phyloP scores from a whole-genome alignment of 2,329 filamentous ascomycete genomes.

The Neopestalotiopsis clavispora region DNA sequence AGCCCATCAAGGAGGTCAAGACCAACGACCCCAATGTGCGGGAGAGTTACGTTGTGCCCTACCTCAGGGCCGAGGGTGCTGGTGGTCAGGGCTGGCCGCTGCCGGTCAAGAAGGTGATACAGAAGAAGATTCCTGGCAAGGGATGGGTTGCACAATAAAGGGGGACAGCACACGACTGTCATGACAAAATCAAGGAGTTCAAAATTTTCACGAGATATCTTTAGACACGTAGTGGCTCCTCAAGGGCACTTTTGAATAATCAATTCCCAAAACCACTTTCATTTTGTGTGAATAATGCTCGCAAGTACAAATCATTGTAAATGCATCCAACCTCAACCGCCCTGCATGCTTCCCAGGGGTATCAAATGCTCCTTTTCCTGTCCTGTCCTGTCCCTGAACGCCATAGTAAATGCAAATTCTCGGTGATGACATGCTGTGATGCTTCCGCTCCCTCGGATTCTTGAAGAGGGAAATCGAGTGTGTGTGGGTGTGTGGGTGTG shows the following conservation, averaged over 20 bases:
- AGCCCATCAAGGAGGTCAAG: conserved; percentile 85
- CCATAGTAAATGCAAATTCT: not conserved
- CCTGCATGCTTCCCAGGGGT: not conserved
- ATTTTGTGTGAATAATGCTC: not conserved
- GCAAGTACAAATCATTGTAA: not conserved
- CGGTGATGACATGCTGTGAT: not conserved
- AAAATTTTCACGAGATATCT: not conserved
- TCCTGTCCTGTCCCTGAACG: not conserved
- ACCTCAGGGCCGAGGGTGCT: conserved; percentile 70
- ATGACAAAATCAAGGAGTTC: not conserved
- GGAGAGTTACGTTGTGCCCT: conserved; percentile 84
- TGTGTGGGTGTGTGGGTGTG: too few species aligned
- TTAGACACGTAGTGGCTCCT: not conserved
- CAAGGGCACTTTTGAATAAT: not conserved
- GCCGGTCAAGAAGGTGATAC: conserved; percentile 81
- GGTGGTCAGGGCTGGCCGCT: conserved; percentile 81
- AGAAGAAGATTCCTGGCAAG: conserved; percentile 73
- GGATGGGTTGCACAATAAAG: conserved; percentile 73
- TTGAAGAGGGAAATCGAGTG: too few species aligned
- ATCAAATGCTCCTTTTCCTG: conserved; percentile 8
- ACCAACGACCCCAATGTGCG: conserved; percentile 54
- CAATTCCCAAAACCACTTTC: not conserved
- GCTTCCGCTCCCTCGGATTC: too few species aligned
- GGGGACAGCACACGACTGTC: not conserved
- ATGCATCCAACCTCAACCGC: not conserved